Evolutionary conservation across 805 yeast species (phyloP), one percentile per base, ranked within the genome.

Genomic region (Pichia thaimueangensis): DNA sequence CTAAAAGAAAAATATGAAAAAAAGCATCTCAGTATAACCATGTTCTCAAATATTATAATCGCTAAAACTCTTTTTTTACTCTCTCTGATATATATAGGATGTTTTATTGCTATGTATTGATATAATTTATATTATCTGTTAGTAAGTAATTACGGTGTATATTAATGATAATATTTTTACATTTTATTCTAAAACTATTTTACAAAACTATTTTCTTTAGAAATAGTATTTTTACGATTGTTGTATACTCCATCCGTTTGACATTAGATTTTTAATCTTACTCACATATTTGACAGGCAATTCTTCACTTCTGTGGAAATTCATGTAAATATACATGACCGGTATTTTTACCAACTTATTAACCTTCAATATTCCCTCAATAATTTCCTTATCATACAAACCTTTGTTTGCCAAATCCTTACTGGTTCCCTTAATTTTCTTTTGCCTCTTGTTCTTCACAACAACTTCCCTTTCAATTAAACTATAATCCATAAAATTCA

Each of bases 321-420:
- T 51, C n/a, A 58, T 30, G 37, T 55, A 57, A 6, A 48, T 44
- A 42, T 56, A 56, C 36, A 58, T 36, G 3, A 58, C 54, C 5
- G 63, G 63, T 11, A 47, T 22, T 31, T 48, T 48, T 3, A 39
- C 34, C 6, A 37, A 23, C 16, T 48, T 47, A 10, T 48, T 42
- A 22, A 54, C 10, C 8, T 39, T 42, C 4, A 58, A 42, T 15
- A 34, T 24, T 4, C 42, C 39, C 5, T 30, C 9, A n/a, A 32
- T 22, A 2, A 21, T 19, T 6, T 21, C 35, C 24, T 30, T 28
- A 23, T 35, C 35, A 8, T 31, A 36, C 11, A 25, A 11, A n/a
- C 40, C 39, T 3, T 25, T 17, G 1, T 12, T 6, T 6, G 16
- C 15, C 8, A 19, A 22, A 19, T 16, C 20, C 17, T 36, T 28